A percentile compares a stretch with the other conserved stretches of the same genome.
Conservation (phyloP, 495 filamentous ascomycete species). For the Neurospora africana region DNA sequence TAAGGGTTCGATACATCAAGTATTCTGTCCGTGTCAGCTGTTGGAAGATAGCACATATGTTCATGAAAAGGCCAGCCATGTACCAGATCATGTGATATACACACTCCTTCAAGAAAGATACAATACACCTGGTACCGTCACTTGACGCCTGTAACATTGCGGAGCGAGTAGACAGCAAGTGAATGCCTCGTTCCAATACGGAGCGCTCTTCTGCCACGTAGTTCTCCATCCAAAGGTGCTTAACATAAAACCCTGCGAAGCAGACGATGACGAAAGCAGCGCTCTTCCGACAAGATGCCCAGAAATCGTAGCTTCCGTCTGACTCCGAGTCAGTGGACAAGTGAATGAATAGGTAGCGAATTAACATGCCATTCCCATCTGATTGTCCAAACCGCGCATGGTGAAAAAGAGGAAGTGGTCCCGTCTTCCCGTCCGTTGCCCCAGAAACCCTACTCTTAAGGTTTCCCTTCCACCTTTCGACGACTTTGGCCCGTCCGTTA, state of each 20-base stretch:
- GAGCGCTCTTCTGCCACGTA: background rate
- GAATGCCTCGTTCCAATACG: background rate
- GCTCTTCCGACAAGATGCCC: background rate
- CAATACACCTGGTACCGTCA: accelerated
- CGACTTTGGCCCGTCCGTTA: background rate
- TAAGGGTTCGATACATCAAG: background rate
- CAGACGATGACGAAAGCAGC: background rate
- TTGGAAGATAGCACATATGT: background rate
- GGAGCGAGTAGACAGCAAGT: background rate
- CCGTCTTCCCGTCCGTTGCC: background rate
- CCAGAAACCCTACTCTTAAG: background rate
- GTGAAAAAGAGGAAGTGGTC: background rate
- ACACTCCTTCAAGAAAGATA: background rate
- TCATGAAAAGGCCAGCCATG: background rate
- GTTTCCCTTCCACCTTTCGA: background rate
- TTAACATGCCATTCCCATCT: background rate
- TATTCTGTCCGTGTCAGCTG: background rate
- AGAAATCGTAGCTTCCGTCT: background rate
- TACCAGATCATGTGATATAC: background rate
- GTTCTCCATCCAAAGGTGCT: background rate
- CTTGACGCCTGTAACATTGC: background rate
- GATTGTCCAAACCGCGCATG: background rate
- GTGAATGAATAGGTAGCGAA: background rate
- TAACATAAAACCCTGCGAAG: background rate
- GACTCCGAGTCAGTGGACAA: background rate